These are phyloP conservation scores for Glaciozyma martinii DNA, from an alignment of 768 basidiomycete genomes.

Conservation along the genomic window DNA sequence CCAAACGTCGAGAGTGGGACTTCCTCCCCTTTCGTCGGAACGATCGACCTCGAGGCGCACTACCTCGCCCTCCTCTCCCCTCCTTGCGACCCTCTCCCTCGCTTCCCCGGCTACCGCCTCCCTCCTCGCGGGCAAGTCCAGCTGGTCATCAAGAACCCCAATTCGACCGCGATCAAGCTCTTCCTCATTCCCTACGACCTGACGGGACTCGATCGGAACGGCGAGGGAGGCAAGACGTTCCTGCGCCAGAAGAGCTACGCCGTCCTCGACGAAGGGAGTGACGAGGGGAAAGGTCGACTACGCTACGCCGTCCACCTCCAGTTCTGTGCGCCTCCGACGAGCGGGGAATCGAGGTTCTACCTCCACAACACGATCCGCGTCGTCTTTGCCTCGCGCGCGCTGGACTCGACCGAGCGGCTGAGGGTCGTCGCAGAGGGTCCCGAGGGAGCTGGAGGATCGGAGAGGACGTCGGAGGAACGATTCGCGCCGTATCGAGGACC, in stretches of 20 bases:
- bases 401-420: constrained; percentile 33
- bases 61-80: constrained; percentile 17
- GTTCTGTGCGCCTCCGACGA: constrained; percentile 36
- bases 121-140: constrained; percentile 38
- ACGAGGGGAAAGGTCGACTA: constrained; percentile 29
- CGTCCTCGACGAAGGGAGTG: not conserved
- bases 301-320: constrained; percentile 37
- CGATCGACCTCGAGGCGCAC: constrained; percentile 36
- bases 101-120: constrained; percentile 37
- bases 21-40: constrained; percentile 37
- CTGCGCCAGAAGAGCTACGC: constrained; percentile 36
- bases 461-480: not conserved
- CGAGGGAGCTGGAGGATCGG: not conserved
- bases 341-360: constrained; percentile 28
- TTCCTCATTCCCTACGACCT: constrained; percentile 40
- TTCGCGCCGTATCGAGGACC: constrained; percentile 20
- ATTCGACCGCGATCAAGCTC: constrained; percentile 37
- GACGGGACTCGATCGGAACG: constrained; percentile 30
- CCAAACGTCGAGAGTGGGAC: constrained; percentile 8
- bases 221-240: constrained; percentile 35
- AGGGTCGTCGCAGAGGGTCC: constrained; percentile 32
- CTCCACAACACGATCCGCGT: constrained; percentile 36
- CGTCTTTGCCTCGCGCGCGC: constrained; percentile 36
- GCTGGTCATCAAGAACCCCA: constrained; percentile 37
- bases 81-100: not conserved